A percentile compares a stretch with the other conserved stretches of the same genome.
Conservation (phyloP, 2,329 filamentous ascomycete genomes). For the Ramularia endophylla region DNA sequence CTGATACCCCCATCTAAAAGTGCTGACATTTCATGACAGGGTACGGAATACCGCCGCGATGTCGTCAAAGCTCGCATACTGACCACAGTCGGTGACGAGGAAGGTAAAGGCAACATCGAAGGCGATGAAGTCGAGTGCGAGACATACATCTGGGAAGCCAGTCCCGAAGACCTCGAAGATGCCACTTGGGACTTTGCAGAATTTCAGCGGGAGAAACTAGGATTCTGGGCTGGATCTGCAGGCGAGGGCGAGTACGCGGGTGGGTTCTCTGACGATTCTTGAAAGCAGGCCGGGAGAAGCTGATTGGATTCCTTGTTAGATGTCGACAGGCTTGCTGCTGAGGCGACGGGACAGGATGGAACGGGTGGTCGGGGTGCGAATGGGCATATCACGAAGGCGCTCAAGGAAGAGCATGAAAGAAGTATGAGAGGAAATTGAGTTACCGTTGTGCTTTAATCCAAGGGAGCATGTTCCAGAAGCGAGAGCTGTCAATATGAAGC, state of each 20-base stretch:
- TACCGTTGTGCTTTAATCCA: too few relatives aligned
- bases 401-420: slow-evolving; percentile 28
- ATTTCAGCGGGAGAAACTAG: slow-evolving; percentile 71
- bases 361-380: slow-evolving; percentile 41
- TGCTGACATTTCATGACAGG: too few relatives aligned
- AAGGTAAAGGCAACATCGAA: slow-evolving; percentile 29
- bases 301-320: slow-evolving; percentile 1
- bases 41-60: neutral
- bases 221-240: slow-evolving; percentile 49
- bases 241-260: slow-evolving; percentile 42
- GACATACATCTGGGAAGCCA: slow-evolving; percentile 49
- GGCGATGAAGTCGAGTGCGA: slow-evolving; percentile 39
- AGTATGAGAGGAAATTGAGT: slow-evolving; percentile 9
- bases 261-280: too few relatives aligned
- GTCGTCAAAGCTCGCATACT: slow-evolving; percentile 16
- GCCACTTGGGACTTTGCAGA: slow-evolving; percentile 83
- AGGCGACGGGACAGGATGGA: too few relatives aligned
- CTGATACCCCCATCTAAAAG: too few relatives aligned
- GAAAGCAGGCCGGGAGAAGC: neutral
- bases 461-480: too few relatives aligned
- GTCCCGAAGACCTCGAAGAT: slow-evolving; percentile 53
- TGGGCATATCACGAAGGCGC: slow-evolving; percentile 35
- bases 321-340: slow-evolving; percentile 4
- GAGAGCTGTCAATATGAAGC: too few relatives aligned
- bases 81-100: slow-evolving; percentile 23